A percentile compares a stretch with the other conserved stretches of the same genome.
These are phyloP conservation scores for Mentha longifolia DNA, from an alignment of 257 asterid genomes.

Conservation along the genomic window DNA sequence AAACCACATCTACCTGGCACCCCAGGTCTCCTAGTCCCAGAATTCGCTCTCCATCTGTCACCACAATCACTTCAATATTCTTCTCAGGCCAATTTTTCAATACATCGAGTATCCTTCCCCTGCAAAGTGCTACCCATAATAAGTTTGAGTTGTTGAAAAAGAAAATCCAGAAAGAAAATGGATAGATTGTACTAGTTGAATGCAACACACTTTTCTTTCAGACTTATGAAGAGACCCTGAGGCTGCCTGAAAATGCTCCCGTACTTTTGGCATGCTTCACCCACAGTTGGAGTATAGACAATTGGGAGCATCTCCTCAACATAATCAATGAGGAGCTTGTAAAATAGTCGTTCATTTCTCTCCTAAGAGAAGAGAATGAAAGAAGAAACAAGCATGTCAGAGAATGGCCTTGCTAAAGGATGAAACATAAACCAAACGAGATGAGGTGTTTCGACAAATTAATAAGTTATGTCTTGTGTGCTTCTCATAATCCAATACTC, in stretches of 20 bases:
- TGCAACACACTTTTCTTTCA: conserved; percentile 61
- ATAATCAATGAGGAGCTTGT: conserved; percentile 75
- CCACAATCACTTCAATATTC: conserved; percentile 69
- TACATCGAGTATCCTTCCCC: conserved; percentile 75
- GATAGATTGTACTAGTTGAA: conserved; percentile 1
- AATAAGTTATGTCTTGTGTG: neutral
- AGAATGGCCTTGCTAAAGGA: neutral
- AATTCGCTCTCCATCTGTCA: conserved; percentile 77
- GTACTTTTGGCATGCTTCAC: conserved; percentile 83
- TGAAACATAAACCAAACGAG: neutral
- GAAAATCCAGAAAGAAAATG: conserved; percentile 10
- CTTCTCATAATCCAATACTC: neutral
- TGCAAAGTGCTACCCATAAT: conserved; percentile 36
- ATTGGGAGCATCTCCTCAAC: conserved; percentile 78
- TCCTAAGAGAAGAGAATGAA: conserved; percentile 48
- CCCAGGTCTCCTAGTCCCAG: conserved; percentile 82
- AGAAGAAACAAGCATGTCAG: neutral
- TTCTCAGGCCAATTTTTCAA: conserved; percentile 76
- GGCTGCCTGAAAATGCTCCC: conserved; percentile 75
- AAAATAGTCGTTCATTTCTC: conserved; percentile 67
- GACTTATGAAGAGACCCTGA: conserved; percentile 75
- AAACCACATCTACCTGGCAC: conserved; percentile 54
- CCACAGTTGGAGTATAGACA: conserved; percentile 78
- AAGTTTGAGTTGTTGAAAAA: conserved; percentile 26
- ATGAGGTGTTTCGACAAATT: neutral